Evolutionary conservation across 106 monocot genomes (phyloP), one percentile per base, ranked within the genome.

Genomic region (Xerophyta viscosa): DNA sequence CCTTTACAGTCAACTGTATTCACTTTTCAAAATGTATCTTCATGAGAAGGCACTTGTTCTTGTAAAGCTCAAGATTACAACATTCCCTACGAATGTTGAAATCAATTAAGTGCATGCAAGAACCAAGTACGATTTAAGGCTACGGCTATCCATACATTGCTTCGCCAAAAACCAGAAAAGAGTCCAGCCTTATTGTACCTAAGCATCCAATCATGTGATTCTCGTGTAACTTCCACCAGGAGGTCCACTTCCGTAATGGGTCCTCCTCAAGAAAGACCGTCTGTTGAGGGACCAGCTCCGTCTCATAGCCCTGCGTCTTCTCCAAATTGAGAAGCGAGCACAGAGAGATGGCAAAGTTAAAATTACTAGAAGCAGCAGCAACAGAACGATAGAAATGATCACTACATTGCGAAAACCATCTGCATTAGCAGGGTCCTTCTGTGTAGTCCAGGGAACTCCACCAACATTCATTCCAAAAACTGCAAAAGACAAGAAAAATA

Each of bases 401-500:
- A 94, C 63, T 8, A 94, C 94, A 48, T 88, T 88, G 21, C 65
- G 61, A 45, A 94, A 94, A 22, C 94, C 94, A 49, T 84, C 69
- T 30, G 68, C 66, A 10, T 75, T 12, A 23, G 30, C 37, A 7
- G 87, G 88, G 26, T 70, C 59, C n/a, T 56, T 78, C 59, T 86
- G 78, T 19, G 65, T 66, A 26, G 94, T 94, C 94, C 94, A 94
- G 45, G 94, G 94, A n/a, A 94, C 84, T 20, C 94, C 94, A 0
- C 94, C 94, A 23, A 94, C 94, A 56, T 94, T 94, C 94, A 94
- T 94, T 15, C 94, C 94, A 47, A 94, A 94, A 20, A 94, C 93
- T 94, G 77, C 44, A 56, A 12, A 10, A 60, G n/a, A n/a, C n/a
- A n/a, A n/a, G n/a, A n/a, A n/a, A n/a, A n/a, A n/a, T n/a, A n/a